Base-by-base conservation (phyloP, 2,329 filamentous ascomycete genomes). In the Ceratocystis cacaofunesta region DNA sequence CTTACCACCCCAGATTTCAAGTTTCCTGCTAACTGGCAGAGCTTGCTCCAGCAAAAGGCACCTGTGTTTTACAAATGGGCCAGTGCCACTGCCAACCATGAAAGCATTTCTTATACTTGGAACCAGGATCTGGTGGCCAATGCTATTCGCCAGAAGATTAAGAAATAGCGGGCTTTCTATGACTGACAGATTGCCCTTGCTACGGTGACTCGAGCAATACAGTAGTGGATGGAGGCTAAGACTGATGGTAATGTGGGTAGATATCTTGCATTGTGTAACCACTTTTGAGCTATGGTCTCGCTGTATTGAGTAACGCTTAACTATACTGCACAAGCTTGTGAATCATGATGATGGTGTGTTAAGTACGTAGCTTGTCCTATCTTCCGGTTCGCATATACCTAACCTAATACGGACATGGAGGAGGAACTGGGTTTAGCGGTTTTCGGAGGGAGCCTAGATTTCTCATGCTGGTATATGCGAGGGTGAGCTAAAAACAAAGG, bases 31-130 rank as follows among this genome's bases (percentile, higher is more conserved):
- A 78, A 72, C 28, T 72, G 85, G 65, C 71, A 75, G 60, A 72
- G 74, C 61, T 77, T 75, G 22, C 74, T 86, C 65, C 75, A 77
- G 66, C 73, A 80, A 67, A 77, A 78, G 65, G 75, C 86, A n/a
- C 88, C 88, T 1, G 82, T 80, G 66, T 90, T 89, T 72, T 80
- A 79, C 71, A 83, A 80, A 69, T 92, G 88, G 88, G 82, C 82
- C 0, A 75, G 82, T 67, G 80, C 79, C 1, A 80, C 87, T 1
- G 73, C 79, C 4, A 76, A 77, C 67, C 81, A 89, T 66, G 82
- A 85, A 17, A 90, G 85, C 69, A 87, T 92, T 17, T 83, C 36
- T 15, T 44, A 10, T 1, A 52, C 61, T 3, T 68, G 50, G 46
- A 43, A 62, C 50, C 32, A 66, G 46, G 62, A 58, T 7, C 30